Evolutionary conservation across 1,284 basidiomycete species (phyloP).

Genomic region (Cutaneotrichosporon curvatum): DNA sequence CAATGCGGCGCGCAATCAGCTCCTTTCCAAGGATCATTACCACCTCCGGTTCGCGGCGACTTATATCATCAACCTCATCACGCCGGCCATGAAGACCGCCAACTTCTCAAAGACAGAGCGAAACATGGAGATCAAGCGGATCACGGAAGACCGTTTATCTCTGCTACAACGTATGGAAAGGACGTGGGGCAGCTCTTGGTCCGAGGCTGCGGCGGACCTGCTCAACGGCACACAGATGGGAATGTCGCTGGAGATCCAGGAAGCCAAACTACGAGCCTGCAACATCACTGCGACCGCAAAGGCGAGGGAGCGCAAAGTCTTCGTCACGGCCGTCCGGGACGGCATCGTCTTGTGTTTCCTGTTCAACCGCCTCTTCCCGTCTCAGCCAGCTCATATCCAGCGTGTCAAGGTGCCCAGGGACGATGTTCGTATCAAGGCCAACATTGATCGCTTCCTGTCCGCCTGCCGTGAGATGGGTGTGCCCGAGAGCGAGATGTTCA

Average conservation of each 20-base stretch:
- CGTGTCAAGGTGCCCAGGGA: constrained; percentile 37
- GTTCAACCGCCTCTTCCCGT: constrained; percentile 34
- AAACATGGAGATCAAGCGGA: constrained; percentile 44
- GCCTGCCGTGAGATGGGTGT: constrained; percentile 33
- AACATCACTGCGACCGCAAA: constrained; percentile 54
- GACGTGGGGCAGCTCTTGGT: constrained; percentile 59
- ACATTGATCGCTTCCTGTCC: constrained; percentile 32
- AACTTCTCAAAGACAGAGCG: constrained; percentile 25
- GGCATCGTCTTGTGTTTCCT: constrained; percentile 74
- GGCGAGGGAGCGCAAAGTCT: constrained; percentile 62
- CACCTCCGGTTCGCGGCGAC: constrained; percentile 36
- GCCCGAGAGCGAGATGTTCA: constrained; percentile 27
- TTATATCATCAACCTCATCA: constrained; percentile 35
- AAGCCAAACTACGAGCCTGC: constrained; percentile 47
- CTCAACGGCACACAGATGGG: constrained; percentile 12
- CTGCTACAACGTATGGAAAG: constrained; percentile 60
- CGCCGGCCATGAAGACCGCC: constrained; percentile 26
- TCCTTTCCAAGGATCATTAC: constrained; percentile 38
- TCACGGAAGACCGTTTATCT: constrained; percentile 61
- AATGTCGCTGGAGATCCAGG: constrained; percentile 24
- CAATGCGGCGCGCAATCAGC: constrained; percentile 3
- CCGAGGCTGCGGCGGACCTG: constrained; percentile 22
- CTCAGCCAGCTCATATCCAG: constrained; percentile 29
- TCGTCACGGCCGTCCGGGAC: constrained; percentile 67
- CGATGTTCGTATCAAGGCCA: constrained; percentile 27